Base-by-base conservation (phyloP, 805 yeast genomes). In the Ogataea angusta region DNA sequence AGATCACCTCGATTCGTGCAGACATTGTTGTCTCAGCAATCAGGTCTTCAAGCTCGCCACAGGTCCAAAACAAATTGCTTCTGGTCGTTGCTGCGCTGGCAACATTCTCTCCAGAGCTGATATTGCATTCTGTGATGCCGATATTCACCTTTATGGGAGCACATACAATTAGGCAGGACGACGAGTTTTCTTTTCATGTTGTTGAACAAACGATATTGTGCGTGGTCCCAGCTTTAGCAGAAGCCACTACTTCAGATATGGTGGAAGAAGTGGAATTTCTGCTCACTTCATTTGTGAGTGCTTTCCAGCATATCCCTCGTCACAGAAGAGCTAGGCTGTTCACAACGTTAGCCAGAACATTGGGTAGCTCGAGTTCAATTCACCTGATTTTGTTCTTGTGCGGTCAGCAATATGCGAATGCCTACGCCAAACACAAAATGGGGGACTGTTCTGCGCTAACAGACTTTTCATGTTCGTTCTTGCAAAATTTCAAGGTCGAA, bases 111-210 rank as follows among this genome's bases (percentile, higher is more conserved):
- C 96, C 98, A 7, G 97, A 91, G 56, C 78, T 85, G 22, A 89
- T 93, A 21, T 69, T 93, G 39, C 98, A 93, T 65, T 85, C 96
- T 2, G 96, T 93, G 7, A 93, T 93, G 99, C 99, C 99, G n/a
- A 91, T 93, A 37, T 93, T 93, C 70, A 93, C 99, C 1, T 93
- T 93, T 55, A 93, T 93, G 98, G 99, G 99, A 45, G 95, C 98
- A 10, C 95, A 89, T 56, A 90, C 97, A 10, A 78, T 93, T 38
- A 82, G 96, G 56, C 96, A 93, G 65, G 99, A 93, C 62, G 98
- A 93, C 62, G 97, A 88, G 59, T 91, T 86, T 57, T 88, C 97
- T 0, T 84, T 84, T 23, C 85, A 85, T 50, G 97, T 90, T 32
- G 88, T 93, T 47, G 95, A 89, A 56, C 93, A 87, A 59, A 91